phyloP scores from a whole-genome alignment of 768 basidiomycete species.

The Tricholoma hemisulphureum region DNA sequence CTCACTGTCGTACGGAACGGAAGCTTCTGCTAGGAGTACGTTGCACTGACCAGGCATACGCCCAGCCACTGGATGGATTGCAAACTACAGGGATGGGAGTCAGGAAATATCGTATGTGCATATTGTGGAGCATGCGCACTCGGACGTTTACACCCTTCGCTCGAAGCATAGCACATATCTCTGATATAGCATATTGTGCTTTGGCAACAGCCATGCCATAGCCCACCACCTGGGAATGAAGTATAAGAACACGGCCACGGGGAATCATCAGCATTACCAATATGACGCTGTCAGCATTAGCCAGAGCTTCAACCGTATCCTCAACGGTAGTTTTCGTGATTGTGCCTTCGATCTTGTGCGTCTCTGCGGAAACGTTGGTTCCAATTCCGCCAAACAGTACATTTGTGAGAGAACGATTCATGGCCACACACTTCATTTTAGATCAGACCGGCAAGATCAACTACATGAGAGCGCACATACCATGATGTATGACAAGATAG shows the following conservation, averaged over 20 bases:
- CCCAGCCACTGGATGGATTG: constrained; percentile 88
- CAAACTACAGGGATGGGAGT: constrained; percentile 43
- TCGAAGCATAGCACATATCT: constrained; percentile 71
- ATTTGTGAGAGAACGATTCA: constrained; percentile 85
- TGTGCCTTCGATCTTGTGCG: constrained; percentile 78
- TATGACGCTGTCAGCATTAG: constrained; percentile 82
- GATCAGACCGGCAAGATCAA: not conserved
- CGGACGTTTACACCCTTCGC: constrained; percentile 77
- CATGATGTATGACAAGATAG: constrained; percentile 92
- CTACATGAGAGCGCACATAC: constrained; percentile 38
- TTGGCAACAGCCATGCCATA: constrained; percentile 94
- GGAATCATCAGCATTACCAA: constrained; percentile 42
- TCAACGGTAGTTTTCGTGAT: constrained; percentile 78
- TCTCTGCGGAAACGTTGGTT: constrained; percentile 50
- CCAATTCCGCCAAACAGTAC: constrained; percentile 88
- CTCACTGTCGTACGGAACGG: constrained; percentile 86
- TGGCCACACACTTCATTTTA: constrained; percentile 72
- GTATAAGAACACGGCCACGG: not conserved
- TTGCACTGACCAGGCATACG: constrained; percentile 95
- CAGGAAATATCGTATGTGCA: not conserved
- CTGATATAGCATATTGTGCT: constrained; percentile 77
- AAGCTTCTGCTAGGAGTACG: constrained; percentile 86
- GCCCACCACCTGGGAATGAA: constrained; percentile 59
- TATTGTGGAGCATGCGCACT: constrained; percentile 25
- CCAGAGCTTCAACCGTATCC: constrained; percentile 74